A percentile compares a stretch with the other conserved stretches of the same genome.
Conservation (phyloP, 148 eudicot species). For the Fagopyrum homotropicum region DNA sequence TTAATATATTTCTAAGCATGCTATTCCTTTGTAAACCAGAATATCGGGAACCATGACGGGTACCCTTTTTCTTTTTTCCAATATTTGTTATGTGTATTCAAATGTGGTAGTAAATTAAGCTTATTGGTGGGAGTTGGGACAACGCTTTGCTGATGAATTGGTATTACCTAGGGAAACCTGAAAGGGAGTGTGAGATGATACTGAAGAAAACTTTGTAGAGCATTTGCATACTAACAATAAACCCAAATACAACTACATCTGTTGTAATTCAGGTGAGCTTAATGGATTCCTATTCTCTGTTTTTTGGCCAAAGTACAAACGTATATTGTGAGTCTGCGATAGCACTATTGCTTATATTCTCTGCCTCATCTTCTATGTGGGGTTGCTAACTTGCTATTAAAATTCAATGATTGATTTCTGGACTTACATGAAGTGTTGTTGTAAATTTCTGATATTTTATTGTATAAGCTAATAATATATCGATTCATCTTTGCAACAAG, state of each 20-base stretch:
- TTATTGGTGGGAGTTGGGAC: neutral
- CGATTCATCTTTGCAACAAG: neutral
- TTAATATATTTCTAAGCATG: neutral
- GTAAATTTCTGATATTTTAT: neutral
- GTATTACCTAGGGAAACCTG: conserved; percentile 55
- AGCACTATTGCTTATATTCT: neutral
- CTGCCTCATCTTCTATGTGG: neutral
- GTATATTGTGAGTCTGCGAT: neutral
- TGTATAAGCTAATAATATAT: neutral
- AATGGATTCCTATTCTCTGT: neutral
- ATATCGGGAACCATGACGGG: neutral
- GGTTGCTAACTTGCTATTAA: neutral
- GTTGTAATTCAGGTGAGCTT: conserved; percentile 61
- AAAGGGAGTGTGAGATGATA: conserved; percentile 85
- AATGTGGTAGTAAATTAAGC: neutral
- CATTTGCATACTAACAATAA: conserved; percentile 65
- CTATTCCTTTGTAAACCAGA: neutral
- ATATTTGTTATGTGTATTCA: neutral
- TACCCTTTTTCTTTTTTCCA: neutral
- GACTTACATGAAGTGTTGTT: neutral
- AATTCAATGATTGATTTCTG: neutral
- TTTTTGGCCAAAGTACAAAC: neutral
- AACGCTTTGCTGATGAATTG: neutral
- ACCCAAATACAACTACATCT: conserved; percentile 89
- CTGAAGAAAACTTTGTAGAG: conserved; percentile 79